Percentiles rank a stretch among this genome's conserved stretches.
phyloP scores from a whole-genome alignment of 2,329 filamentous ascomycete species.

The Chaetomium olivaceum region DNA sequence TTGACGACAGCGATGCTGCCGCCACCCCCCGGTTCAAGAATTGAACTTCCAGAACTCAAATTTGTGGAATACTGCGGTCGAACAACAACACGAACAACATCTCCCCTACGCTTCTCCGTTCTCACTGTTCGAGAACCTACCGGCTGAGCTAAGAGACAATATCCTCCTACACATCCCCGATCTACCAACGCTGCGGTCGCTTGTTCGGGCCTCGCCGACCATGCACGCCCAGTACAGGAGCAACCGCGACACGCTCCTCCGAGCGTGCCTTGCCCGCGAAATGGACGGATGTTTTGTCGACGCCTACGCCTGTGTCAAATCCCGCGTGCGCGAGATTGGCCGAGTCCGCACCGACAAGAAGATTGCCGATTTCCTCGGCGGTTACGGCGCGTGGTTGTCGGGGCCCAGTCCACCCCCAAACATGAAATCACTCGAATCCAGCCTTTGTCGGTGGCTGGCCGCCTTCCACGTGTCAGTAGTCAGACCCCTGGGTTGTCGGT shows the following conservation, averaged over 20 bases:
- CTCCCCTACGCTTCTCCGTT: not conserved
- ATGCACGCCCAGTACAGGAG: not conserved
- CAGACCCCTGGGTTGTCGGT: not conserved
- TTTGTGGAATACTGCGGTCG: not conserved
- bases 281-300: not conserved
- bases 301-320: conserved; percentile 2
- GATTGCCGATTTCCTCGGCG: not conserved
- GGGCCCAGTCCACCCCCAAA: not conserved
- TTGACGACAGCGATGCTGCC: too few species aligned
- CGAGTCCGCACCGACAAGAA: not conserved
- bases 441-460: not conserved
- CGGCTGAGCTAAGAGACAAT: not conserved
- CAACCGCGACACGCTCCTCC: not conserved
- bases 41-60: too few species aligned
- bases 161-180: not conserved
- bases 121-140: not conserved
- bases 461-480: not conserved
- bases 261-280: not conserved
- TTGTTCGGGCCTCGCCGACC: not conserved
- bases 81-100: too few species aligned
- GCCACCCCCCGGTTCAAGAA: too few species aligned
- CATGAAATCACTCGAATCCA: not conserved
- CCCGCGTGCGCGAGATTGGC: not conserved
- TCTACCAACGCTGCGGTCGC: not conserved
- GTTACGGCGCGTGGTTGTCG: not conserved